Evolutionary conservation across 345 rosid genomes (phyloP).

Genomic region (Psidium guajava): DNA sequence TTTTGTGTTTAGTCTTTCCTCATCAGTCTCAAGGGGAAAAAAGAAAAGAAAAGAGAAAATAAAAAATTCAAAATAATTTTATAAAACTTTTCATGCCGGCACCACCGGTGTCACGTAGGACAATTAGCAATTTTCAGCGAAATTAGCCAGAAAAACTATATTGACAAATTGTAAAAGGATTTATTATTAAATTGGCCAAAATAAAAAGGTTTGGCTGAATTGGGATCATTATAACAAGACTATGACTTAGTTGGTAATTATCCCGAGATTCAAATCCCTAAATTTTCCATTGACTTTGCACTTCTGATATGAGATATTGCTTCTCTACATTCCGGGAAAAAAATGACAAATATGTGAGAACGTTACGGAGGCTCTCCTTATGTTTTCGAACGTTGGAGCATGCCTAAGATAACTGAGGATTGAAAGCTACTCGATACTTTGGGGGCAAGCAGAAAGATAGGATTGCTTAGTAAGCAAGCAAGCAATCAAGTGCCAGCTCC

Average conservation of each 20-base stretch:
- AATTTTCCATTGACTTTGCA: background rate
- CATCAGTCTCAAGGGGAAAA: too few species aligned
- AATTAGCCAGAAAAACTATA: background rate
- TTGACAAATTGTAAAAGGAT: background rate
- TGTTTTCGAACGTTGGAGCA: background rate
- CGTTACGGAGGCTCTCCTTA: background rate
- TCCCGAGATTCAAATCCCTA: background rate
- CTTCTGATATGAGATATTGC: background rate
- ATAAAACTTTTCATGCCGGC: background rate
- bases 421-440: background rate
- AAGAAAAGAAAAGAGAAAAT: background rate
- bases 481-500: background rate
- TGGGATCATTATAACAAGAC: background rate
- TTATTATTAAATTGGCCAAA: background rate
- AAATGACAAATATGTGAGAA: background rate
- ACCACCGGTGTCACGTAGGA: background rate
- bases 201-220: background rate
- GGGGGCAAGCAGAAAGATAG: background rate
- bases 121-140: accelerated
- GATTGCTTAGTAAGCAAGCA: background rate
- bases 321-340: background rate
- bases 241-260: background rate
- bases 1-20: background rate
- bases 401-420: background rate
- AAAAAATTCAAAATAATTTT: background rate